Evolutionary conservation across 805 yeast species (phyloP), one percentile per base, ranked within the genome.

Genomic region (Candida gorgasii): DNA sequence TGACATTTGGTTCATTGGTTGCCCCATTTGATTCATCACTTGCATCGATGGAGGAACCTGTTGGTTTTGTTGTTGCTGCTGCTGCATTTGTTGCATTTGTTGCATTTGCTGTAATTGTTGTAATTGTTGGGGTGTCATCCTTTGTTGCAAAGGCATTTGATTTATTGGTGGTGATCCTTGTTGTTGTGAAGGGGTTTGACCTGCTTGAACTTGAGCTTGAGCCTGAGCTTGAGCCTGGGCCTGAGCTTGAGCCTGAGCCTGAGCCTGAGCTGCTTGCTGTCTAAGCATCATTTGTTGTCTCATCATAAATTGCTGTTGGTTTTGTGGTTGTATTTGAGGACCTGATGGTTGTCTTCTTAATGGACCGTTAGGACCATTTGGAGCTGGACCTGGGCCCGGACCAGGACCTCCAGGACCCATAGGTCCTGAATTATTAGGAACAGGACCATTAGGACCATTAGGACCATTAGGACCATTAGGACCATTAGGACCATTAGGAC

Each of bases 281-380:
- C 53, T 61, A 14, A 53, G 59, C 41, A 54, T 53, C 43, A 47
- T 48, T 42, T 52, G 49, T 36, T 63, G 67, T 40, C 61, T 62
- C 38, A 59, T 61, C 36, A 49, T 45, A 28, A 50, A 46, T 22
- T 53, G 60, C 20, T 55, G 43, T 44, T 62, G 65, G 37, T 65
- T 62, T 36, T 55, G 43, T 44, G 61, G 66, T 40, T 65, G 62
- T 34, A 54, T 20, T 13, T 11, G 66, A 15, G 39, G 53, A 22
- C 38, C 32, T 8, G 30, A 12, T 11, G 40, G 40, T 31, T 37
- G 41, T 15, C 37, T 15, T 23, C 40, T 27, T 9, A 31, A 4
- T 31, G 17, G 35, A 4, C 35, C 35, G 18, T 31, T 31, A 6
- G 35, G 23, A 11, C 35, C 35, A 31, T 31, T 31, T 12, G 35